These are phyloP conservation scores for Suhomyces vadensis DNA, from an alignment of 805 yeast genomes.

Conservation along the genomic window DNA sequence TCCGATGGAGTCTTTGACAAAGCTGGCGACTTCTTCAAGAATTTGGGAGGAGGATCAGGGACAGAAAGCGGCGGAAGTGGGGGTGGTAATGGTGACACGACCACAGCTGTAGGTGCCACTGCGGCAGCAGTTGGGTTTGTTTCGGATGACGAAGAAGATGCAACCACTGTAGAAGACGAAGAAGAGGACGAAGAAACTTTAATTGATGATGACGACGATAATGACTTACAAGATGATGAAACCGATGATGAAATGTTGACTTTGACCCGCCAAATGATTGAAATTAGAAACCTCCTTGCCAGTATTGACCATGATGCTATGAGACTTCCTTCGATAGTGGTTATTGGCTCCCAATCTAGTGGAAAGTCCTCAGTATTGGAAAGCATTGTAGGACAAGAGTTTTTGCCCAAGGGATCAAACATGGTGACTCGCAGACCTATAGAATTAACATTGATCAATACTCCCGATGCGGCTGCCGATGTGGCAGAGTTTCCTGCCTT, in stretches of 20 bases:
- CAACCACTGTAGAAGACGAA: slow-evolving; percentile 21
- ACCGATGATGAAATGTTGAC: slow-evolving; percentile 82
- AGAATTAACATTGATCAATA: slow-evolving; percentile 86
- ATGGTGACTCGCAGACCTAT: slow-evolving; percentile 99
- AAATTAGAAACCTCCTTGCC: slow-evolving; percentile 77
- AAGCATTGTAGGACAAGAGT: slow-evolving; percentile 96
- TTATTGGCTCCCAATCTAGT: slow-evolving; percentile 94
- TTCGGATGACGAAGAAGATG: slow-evolving; percentile 32
- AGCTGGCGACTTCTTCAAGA: slow-evolving; percentile 45
- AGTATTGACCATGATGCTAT: slow-evolving; percentile 77
- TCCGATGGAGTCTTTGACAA: slow-evolving; percentile 55
- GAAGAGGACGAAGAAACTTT: slow-evolving; percentile 52
- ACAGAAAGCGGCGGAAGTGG: slow-evolving; percentile 29
- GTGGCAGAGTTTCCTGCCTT: slow-evolving; percentile 93
- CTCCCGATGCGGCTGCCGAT: slow-evolving; percentile 78
- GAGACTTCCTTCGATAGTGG: slow-evolving; percentile 91
- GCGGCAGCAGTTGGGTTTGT: slow-evolving; percentile 40
- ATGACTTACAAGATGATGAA: slow-evolving; percentile 48
- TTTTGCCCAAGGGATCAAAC: slow-evolving; percentile 93
- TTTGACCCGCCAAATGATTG: slow-evolving; percentile 94
- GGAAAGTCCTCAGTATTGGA: slow-evolving; percentile 97
- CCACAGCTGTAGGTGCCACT: slow-evolving; percentile 36
- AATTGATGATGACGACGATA: slow-evolving; percentile 45
- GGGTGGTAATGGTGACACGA: slow-evolving; percentile 21
- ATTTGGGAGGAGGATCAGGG: slow-evolving; percentile 21